phyloP scores from a whole-genome alignment of 2,329 filamentous ascomycete species.

The Clarireedia hainanense region DNA sequence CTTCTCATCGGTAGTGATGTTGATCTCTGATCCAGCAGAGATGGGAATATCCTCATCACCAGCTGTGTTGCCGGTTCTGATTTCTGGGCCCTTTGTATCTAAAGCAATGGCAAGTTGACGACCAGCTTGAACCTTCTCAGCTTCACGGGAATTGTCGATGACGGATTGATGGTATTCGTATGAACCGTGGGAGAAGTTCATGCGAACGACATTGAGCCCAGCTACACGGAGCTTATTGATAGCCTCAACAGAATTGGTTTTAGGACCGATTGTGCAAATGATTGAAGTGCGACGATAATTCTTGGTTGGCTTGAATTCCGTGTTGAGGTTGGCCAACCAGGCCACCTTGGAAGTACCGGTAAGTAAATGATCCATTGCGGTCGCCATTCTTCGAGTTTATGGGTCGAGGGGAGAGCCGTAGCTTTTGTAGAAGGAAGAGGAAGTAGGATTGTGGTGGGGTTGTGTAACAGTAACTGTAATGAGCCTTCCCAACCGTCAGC shows the following conservation, averaged over 20 bases:
- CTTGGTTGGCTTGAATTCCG: conserved; percentile 64
- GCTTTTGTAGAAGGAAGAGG: background rate
- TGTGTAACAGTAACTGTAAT: background rate
- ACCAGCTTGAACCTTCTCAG: conserved; percentile 68
- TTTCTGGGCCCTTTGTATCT: conserved; percentile 75
- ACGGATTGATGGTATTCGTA: conserved; percentile 98
- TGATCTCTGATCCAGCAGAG: conserved; percentile 73
- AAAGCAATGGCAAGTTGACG: conserved; percentile 94
- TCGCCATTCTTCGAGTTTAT: conserved; percentile 33
- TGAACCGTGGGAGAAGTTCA: conserved; percentile 97
- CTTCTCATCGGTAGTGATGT: conserved; percentile 93
- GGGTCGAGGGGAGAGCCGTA: background rate
- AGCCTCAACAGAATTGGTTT: conserved; percentile 96
- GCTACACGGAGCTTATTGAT: conserved; percentile 88
- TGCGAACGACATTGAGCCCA: conserved; percentile 96
- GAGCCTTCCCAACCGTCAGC: conserved; percentile 2
- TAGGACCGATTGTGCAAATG: conserved; percentile 90
- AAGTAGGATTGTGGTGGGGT: background rate
- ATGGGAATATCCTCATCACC: conserved; percentile 73
- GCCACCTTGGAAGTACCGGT: conserved; percentile 63
- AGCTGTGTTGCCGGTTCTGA: conserved; percentile 71
- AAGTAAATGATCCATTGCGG: conserved; percentile 79
- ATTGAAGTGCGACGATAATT: conserved; percentile 96
- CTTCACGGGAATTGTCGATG: conserved; percentile 88
- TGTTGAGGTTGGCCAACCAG: conserved; percentile 70